Evolutionary conservation across 2,329 filamentous ascomycete genomes (phyloP).

Genomic region (Rhexocercosporidium sp.): DNA sequence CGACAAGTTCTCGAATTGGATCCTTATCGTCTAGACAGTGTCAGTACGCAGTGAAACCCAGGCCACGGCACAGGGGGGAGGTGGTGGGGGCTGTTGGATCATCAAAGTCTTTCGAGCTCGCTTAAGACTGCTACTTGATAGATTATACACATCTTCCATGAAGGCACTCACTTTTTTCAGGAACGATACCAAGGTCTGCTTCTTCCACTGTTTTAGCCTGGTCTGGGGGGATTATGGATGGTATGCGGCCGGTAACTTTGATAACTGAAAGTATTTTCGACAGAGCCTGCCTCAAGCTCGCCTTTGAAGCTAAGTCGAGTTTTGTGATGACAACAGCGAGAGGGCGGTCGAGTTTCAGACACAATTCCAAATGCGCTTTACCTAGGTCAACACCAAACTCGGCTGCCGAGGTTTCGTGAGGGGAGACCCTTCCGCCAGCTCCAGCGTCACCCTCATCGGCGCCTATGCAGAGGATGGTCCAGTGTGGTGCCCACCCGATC

Average conservation of each 20-base stretch:
- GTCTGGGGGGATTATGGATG: slow-evolving; percentile 71
- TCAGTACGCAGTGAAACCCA: background rate
- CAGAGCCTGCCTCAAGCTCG: slow-evolving; percentile 71
- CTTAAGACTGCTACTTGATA: no score
- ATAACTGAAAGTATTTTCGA: slow-evolving; percentile 76
- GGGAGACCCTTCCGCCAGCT: slow-evolving; percentile 50
- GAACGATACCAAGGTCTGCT: slow-evolving; percentile 61
- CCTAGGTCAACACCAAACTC: slow-evolving; percentile 71
- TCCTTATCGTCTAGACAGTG: slow-evolving; percentile 50
- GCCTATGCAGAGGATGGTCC: slow-evolving; percentile 86
- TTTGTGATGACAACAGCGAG: slow-evolving; percentile 88
- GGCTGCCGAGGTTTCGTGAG: slow-evolving; percentile 55
- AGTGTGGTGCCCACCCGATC: slow-evolving; percentile 96
- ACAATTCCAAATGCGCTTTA: slow-evolving; percentile 82
- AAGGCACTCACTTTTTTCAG: slow-evolving; percentile 41
- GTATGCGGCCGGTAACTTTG: slow-evolving; percentile 75
- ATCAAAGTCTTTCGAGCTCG: no score
- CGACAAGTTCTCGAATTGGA: slow-evolving; percentile 62
- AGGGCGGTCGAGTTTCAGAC: slow-evolving; percentile 78
- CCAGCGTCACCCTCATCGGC: slow-evolving; percentile 70
- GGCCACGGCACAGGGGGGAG: no score
- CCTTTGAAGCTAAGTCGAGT: slow-evolving; percentile 80
- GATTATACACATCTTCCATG: background rate
- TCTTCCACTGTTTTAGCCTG: slow-evolving; percentile 52
- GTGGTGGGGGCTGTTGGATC: no score